Base-by-base conservation (phyloP, 2,329 filamentous ascomycete genomes). In the Pseudogymnoascus sp. region DNA sequence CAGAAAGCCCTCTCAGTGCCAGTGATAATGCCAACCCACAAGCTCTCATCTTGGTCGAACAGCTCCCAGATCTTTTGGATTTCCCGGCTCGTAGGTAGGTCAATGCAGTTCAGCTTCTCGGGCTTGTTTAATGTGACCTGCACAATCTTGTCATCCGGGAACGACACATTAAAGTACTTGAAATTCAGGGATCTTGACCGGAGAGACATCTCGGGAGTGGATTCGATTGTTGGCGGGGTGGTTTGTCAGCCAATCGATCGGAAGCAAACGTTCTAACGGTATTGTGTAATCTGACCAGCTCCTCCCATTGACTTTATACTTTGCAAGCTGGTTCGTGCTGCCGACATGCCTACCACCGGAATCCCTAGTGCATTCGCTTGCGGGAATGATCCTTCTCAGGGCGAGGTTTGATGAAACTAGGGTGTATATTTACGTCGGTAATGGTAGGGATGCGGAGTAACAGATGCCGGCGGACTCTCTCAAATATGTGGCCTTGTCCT, bases 1-100 rank as follows among this genome's bases (percentile, higher is more conserved):
- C 84, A 89, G 68, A 89, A 89, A 0, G 85, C 84, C 28, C 83
- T 77, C 0, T 84, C 86, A 0, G 77, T 74, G 23, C 86, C 86
- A 2, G 86, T 88, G 62, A 89, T 71, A 1, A 89, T 79, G 62
- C 84, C 86, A 69, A 84, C 85, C 60, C 84, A 82, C 61, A 89
- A 78, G 3, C 73, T 73, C 2, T 84, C 81, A 73, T 88, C 82
- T 21, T 71, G 72, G 69, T 89, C 86, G 72, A 83, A 88, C 80
- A 83, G 87, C 12, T 77, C 72, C 79, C 81, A 87, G 5, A 82
- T 70, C 5, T 69, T 64, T 62, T 78, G 74, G 63, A 80, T 77
- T 62, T 79, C 74, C 69, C 69, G 64, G 70, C 74, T 38, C 66
- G 70, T 63, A 66, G 62, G 64, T 69, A 68, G 42, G 63, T 69